Evolutionary conservation across 768 basidiomycete genomes (phyloP).

Genomic region (Xerocomus brunneocitrinus): DNA sequence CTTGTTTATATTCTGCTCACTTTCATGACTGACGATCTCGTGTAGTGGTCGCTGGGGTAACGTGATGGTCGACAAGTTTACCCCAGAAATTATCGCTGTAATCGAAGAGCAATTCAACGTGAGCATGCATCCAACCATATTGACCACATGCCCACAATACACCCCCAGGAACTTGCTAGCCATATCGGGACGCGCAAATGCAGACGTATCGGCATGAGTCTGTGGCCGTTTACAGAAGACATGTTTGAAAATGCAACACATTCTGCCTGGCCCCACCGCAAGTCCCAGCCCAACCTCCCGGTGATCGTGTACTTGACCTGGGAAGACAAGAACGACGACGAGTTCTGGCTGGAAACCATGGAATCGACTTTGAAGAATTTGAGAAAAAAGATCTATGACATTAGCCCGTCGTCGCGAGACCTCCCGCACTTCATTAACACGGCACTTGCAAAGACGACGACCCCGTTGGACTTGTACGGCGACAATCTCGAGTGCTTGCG

Average conservation of each 20-base stretch:
- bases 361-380: not conserved
- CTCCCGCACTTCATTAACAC: slow-evolving; percentile 10
- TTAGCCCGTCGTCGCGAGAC: not conserved
- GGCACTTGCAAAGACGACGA: slow-evolving; percentile 5
- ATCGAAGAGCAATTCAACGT: not conserved
- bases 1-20: not conserved
- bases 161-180: not conserved
- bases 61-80: slow-evolving; percentile 9
- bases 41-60: slow-evolving; percentile 10
- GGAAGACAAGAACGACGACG: slow-evolving; percentile 11
- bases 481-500: slow-evolving; percentile 1
- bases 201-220: not conserved
- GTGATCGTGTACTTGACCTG: slow-evolving; percentile 11
- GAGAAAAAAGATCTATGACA: not conserved
- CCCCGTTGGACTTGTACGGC: slow-evolving; percentile 5
- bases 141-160: not conserved
- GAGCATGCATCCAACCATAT: not conserved
- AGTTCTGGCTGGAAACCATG: slow-evolving; percentile 7
- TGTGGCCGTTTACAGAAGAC: slow-evolving; percentile 15
- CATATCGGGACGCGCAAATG: not conserved
- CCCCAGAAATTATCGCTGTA: not conserved
- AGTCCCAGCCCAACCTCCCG: slow-evolving; percentile 7
- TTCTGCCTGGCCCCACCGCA: slow-evolving; percentile 15
- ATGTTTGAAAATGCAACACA: slow-evolving; percentile 11
- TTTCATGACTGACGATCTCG: not conserved